Base-by-base conservation (phyloP, 148 eudicot genomes). In the Chenopodium quinoa region DNA sequence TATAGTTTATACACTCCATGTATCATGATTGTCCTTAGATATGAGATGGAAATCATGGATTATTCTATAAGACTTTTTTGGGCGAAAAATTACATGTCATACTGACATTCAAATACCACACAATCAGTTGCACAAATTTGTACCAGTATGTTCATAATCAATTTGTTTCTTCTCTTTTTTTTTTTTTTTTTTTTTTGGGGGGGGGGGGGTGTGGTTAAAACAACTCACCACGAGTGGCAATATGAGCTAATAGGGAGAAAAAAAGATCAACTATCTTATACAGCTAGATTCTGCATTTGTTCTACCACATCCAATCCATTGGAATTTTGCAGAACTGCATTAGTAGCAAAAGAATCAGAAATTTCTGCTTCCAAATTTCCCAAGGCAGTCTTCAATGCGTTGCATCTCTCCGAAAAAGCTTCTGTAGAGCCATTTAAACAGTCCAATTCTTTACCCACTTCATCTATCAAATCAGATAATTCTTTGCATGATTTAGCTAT, bases 401-500 rank as follows among this genome's bases (percentile, higher is more conserved):
- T 62, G 70, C 97, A 86, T 22, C 97, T 88, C 83, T 83, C 81
- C 5, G 81, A 75, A 63, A 93, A 90, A 25, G 86, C 90, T 71
- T 85, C 91, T 0, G 86, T 79, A 75, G 84, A 82, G 22, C 89
- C 87, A 7, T 89, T 79, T 9, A 93, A 78, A 44, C 77, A 81
- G 20, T 80, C 88, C 63, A 93, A 63, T 85, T 83, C 91, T 75
- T 63, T 80, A 63, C 87, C 77, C 82, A 88, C 85, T 84, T 91
- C 98, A 75, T 86, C 88, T 25, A 87, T 54, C 34, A 74, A 58
- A 76, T 82, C 74, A 7, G 82, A 82, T 25, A 96, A 85, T 48
- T 86, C 85, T 20, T 80, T 86, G 54, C 88, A 75, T 23, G 88
- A 92, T 52, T 84, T 82, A 77, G 77, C 83, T 64, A 96, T 90